Evolutionary conservation across 257 asterid genomes (phyloP).

Genomic region (Gentiana dahurica): DNA sequence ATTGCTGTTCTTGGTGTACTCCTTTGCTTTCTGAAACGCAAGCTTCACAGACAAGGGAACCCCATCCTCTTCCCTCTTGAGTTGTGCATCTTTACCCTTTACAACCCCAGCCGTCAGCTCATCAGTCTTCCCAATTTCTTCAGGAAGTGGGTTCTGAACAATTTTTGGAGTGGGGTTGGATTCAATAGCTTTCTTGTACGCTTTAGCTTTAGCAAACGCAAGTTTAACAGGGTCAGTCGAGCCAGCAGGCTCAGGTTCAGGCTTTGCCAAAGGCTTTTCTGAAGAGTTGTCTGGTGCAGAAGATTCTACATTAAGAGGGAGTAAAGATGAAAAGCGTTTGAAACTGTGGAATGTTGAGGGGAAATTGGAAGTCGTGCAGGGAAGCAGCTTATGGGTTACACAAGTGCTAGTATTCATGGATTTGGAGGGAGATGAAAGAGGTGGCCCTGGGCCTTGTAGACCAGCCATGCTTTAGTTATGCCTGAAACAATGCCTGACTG

Average conservation of each 20-base stretch:
- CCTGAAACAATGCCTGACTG: too few relatives aligned
- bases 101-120: conserved; percentile 2
- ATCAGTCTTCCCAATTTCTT: not conserved
- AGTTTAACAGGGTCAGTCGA: conserved; percentile 44
- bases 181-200: conserved; percentile 31
- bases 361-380: conserved; percentile 12
- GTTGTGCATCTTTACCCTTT: conserved; percentile 6
- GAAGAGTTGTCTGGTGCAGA: conserved; percentile 17
- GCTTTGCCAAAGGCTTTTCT: conserved; percentile 16
- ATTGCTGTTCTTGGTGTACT: conserved; percentile 38
- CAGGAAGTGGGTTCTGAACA: conserved; percentile 11
- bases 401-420: conserved; percentile 22
- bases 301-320: conserved; percentile 21
- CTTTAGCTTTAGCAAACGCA: conserved; percentile 55
- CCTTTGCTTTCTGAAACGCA: conserved; percentile 49
- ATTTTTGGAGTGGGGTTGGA: conserved; percentile 21
- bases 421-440: conserved; percentile 28
- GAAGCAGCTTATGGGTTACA: conserved; percentile 4
- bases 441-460: conserved; percentile 22
- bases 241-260: conserved; percentile 12
- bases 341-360: conserved; percentile 23
- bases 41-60: conserved; percentile 30
- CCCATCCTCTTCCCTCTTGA: conserved; percentile 11
- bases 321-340: conserved; percentile 27
- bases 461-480: conserved; percentile 35